Evolutionary conservation across 108 stramenopile species (phyloP).

Genomic region (Nitzschia palea): DNA sequence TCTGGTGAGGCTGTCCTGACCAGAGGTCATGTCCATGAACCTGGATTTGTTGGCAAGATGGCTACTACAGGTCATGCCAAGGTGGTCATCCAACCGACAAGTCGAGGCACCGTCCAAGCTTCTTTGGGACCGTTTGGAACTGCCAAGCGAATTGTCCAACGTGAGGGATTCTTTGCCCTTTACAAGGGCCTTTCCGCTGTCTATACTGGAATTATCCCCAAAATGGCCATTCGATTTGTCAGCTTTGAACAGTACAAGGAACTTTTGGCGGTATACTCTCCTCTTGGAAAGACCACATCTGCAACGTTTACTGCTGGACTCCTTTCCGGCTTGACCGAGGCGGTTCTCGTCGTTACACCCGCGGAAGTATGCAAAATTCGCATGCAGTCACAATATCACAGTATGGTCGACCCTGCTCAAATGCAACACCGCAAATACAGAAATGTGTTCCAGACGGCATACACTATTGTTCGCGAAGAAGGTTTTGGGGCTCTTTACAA

Average conservation of each 20-base stretch:
- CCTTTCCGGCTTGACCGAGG: constrained; percentile 87
- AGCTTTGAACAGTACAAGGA: constrained; percentile 90
- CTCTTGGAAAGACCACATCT: constrained; percentile 17
- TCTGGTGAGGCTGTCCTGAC: neutral
- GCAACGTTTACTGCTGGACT: constrained; percentile 90
- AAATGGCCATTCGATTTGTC: constrained; percentile 98
- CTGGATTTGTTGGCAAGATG: constrained; percentile 10
- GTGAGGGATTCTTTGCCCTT: constrained; percentile 93
- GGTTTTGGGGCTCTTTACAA: constrained; percentile 92
- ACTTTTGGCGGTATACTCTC: neutral
- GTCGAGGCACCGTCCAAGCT: constrained; percentile 40
- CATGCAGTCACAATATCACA: constrained; percentile 91
- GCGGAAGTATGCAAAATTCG: constrained; percentile 95
- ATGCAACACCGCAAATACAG: constrained; percentile 82
- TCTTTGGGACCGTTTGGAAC: constrained; percentile 79
- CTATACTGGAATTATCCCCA: constrained; percentile 93
- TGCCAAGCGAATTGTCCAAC: constrained; percentile 79
- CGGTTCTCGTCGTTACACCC: constrained; percentile 64
- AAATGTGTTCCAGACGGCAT: constrained; percentile 92
- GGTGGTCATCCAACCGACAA: constrained; percentile 16
- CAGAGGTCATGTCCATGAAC: constrained; percentile 16
- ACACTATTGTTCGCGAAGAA: constrained; percentile 87
- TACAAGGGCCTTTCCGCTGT: constrained; percentile 98
- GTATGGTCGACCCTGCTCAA: constrained; percentile 82
- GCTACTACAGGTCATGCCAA: constrained; percentile 11